phyloP scores from a whole-genome alignment of 169 alveolate species.

The Eimeria tenella region DNA sequence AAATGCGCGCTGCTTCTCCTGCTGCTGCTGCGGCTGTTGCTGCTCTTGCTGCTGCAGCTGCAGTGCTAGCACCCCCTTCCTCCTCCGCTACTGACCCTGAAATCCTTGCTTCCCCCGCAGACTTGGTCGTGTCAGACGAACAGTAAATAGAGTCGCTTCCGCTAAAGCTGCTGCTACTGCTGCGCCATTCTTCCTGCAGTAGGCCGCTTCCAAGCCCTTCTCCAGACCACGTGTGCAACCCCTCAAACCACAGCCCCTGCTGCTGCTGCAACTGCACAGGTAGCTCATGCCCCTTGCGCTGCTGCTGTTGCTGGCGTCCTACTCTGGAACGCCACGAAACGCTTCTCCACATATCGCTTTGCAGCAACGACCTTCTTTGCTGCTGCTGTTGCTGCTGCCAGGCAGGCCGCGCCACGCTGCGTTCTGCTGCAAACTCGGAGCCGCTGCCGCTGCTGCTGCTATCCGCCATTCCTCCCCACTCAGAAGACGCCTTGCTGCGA shows the following conservation, averaged over 20 bases:
- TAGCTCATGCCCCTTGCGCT: slow-evolving; percentile 7
- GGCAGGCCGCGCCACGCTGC: slow-evolving; percentile 26
- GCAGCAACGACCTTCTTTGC: slow-evolving; percentile 49
- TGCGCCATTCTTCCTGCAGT: slow-evolving; percentile 51
- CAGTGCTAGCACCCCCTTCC: neutral
- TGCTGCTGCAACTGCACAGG: slow-evolving; percentile 63
- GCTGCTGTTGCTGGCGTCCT: slow-evolving; percentile 50
- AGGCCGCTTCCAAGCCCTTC: slow-evolving; percentile 21
- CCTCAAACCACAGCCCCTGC: slow-evolving; percentile 73
- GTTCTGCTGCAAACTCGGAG: neutral
- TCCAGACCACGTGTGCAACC: slow-evolving; percentile 60
- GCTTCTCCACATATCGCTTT: slow-evolving; percentile 2
- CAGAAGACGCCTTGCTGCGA: slow-evolving; percentile 19
- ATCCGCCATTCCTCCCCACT: slow-evolving; percentile 14
- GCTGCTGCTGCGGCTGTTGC: slow-evolving; percentile 62
- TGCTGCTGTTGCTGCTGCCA: slow-evolving; percentile 60
- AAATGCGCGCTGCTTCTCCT: slow-evolving; percentile 43
- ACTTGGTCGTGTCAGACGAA: slow-evolving; percentile 10
- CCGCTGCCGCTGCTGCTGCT: slow-evolving; percentile 73
- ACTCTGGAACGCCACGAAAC: slow-evolving; percentile 10
- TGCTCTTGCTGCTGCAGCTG: slow-evolving; percentile 59
- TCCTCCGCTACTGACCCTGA: neutral
- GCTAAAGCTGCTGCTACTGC: slow-evolving; percentile 53
- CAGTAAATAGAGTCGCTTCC: slow-evolving; percentile 2
- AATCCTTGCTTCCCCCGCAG: slow-evolving; percentile 11